Conservation (phyloP, 2,329 filamentous ascomycete species). For the Corniculantispora saksenae region DNA sequence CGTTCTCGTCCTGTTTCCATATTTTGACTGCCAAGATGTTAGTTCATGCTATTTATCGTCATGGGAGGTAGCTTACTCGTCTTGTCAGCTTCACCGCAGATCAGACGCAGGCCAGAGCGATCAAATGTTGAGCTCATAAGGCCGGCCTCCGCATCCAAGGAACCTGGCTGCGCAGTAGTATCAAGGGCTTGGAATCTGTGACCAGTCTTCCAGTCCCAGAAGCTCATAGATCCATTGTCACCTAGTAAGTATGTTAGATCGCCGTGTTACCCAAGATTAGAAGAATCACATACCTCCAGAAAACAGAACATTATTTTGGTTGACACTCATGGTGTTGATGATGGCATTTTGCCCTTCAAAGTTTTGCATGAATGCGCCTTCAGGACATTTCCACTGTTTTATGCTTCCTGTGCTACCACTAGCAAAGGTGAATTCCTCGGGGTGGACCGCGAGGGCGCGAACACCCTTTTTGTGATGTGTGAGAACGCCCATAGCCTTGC, state of each 20-base stretch:
- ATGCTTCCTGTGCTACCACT: constrained; percentile 89
- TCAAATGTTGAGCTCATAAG: constrained; percentile 96
- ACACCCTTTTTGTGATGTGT: constrained; percentile 99
- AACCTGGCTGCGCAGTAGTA: constrained; percentile 90
- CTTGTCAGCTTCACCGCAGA: constrained; percentile 95
- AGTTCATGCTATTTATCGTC: constrained; percentile 19
- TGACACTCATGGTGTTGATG: constrained; percentile 90
- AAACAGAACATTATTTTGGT: constrained; percentile 93
- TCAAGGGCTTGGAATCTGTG: constrained; percentile 88
- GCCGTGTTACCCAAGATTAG: too few species aligned
- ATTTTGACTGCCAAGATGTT: constrained; percentile 69
- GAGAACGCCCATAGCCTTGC: constrained; percentile 92
- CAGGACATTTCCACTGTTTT: constrained; percentile 99
- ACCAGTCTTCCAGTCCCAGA: constrained; percentile 99
- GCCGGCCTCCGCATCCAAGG: constrained; percentile 88
- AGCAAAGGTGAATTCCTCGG: constrained; percentile 94
- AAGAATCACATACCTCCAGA: constrained; percentile 62
- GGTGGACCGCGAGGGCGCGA: constrained; percentile 79
- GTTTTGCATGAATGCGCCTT: constrained; percentile 98
- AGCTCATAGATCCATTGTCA: constrained; percentile 94
- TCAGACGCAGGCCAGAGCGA: constrained; percentile 80
- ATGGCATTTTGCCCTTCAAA: constrained; percentile 96
- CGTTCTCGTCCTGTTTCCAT: constrained; percentile 91
- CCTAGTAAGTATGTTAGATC: constrained; percentile 35
- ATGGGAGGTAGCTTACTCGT: constrained; percentile 60